Evolutionary conservation across 257 asterid genomes (phyloP).

Genomic region (Plantago elongata): DNA sequence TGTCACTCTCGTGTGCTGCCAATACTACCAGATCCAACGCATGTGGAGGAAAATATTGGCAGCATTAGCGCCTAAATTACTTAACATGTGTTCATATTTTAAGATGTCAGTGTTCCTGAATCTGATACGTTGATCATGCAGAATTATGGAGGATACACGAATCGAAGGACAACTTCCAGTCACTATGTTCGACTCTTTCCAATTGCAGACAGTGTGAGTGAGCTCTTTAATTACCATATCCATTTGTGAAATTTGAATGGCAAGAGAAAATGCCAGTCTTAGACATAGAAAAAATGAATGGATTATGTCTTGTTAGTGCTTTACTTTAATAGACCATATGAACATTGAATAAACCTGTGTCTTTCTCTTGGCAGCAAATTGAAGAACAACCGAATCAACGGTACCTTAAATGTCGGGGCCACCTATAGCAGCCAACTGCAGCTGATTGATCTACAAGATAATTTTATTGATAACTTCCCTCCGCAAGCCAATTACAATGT

Average conservation of each 20-base stretch:
- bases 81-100: too few relatives aligned
- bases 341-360: not conserved
- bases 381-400: slow-evolving; percentile 50
- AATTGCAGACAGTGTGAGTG: slow-evolving; percentile 75
- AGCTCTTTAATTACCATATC: not conserved
- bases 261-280: not conserved
- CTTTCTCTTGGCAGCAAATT: slow-evolving; percentile 35
- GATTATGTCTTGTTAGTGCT: not conserved
- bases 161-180: slow-evolving; percentile 55
- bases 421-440: slow-evolving; percentile 36
- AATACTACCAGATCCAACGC: too few relatives aligned
- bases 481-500: slow-evolving; percentile 27
- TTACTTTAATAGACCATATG: not conserved
- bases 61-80: too few relatives aligned
- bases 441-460: slow-evolving; percentile 45
- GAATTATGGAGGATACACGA: slow-evolving; percentile 59
- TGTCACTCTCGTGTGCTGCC: too few relatives aligned
- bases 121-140: slow-evolving; percentile 29
- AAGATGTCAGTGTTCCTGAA: not conserved
- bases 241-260: not conserved
- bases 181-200: slow-evolving; percentile 47
- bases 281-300: too few relatives aligned
- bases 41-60: too few relatives aligned
- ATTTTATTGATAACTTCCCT: slow-evolving; percentile 40
- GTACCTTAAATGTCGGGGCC: slow-evolving; percentile 44